These are phyloP conservation scores for Amborella trichopoda DNA, from an alignment of 164 flowering plant species.

Conservation along the genomic window DNA sequence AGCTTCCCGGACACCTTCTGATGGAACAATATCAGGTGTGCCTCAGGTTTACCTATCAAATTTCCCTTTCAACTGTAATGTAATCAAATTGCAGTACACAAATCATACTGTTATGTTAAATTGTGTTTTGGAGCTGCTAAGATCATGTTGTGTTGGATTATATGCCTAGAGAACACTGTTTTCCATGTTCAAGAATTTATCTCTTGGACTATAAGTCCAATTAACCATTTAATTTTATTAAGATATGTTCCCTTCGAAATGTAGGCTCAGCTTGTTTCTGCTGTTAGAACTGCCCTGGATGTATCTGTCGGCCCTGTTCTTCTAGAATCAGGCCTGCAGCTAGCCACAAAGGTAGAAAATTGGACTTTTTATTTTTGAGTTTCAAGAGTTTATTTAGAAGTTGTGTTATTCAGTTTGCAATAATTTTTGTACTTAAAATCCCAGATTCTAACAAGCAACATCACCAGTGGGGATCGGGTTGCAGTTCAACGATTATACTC, in stretches of 20 bases:
- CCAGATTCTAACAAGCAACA: constrained; percentile 85
- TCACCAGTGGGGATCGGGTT: constrained; percentile 75
- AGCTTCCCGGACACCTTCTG: constrained; percentile 87
- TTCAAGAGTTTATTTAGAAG: no score
- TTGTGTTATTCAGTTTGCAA: no score
- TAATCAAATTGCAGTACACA: no score
- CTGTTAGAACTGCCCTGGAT: constrained; percentile 79
- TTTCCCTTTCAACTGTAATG: no score
- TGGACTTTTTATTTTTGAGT: not conserved
- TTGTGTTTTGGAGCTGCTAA: no score
- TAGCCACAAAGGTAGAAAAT: constrained; percentile 81
- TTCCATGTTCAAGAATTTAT: no score
- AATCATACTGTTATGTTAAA: no score
- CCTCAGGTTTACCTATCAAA: not conserved
- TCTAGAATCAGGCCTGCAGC: constrained; percentile 82
- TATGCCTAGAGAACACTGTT: no score
- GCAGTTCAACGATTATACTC: constrained; percentile 83
- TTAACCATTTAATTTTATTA: no score
- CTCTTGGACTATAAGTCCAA: no score
- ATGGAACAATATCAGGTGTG: constrained; percentile 95
- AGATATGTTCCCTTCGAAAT: constrained; percentile 2
- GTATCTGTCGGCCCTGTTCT: constrained; percentile 72
- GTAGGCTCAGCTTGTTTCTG: constrained; percentile 93
- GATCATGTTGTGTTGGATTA: no score
- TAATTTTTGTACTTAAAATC: constrained; percentile 6